These are phyloP conservation scores for Penicillium flavigenum DNA, from an alignment of 495 filamentous ascomycete genomes.

Conservation along the genomic window DNA sequence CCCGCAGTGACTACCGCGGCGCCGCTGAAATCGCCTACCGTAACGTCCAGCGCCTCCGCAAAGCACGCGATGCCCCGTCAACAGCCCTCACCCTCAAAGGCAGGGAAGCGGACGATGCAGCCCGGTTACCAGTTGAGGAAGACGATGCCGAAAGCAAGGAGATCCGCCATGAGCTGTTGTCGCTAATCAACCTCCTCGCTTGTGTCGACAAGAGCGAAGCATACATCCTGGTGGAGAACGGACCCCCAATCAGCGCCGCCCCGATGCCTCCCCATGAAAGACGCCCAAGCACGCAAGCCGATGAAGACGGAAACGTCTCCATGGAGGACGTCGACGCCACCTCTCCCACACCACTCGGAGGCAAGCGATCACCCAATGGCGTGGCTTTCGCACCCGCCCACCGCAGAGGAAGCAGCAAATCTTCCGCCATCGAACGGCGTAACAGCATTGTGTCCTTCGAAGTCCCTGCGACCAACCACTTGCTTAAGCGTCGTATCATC, in stretches of 20 bases:
- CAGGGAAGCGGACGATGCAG: conserved; percentile 45
- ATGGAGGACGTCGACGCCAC: conserved; percentile 38
- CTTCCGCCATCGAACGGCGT: conserved; percentile 10
- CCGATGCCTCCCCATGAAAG: conserved; percentile 14
- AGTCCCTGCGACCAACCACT: conserved; percentile 6
- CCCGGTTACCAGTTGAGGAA: conserved; percentile 56
- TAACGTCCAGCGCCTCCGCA: conserved; percentile 56
- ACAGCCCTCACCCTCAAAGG: conserved; percentile 41
- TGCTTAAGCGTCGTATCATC: conserved; percentile 47
- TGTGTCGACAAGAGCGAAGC: conserved; percentile 81
- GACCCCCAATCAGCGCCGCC: conserved; percentile 17
- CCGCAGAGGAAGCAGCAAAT: conserved; percentile 31
- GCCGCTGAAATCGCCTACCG: conserved; percentile 75
- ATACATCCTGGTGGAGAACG: conserved; percentile 60
- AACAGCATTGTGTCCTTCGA: conserved; percentile 8
- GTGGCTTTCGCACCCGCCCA: conserved; percentile 17
- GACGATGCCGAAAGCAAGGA: conserved; percentile 55
- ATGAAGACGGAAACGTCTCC: conserved; percentile 45
- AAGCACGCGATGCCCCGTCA: conserved; percentile 49
- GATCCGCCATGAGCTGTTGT: conserved; percentile 65
- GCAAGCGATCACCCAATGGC: conserved; percentile 16
- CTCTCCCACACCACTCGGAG: conserved; percentile 17
- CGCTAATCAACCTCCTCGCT: conserved; percentile 82
- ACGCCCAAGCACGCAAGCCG: conserved; percentile 32
- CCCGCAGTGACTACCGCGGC: conserved; percentile 80